phyloP scores from a whole-genome alignment of 2,329 filamentous ascomycete genomes.

The Fusarium sarcochroum region DNA sequence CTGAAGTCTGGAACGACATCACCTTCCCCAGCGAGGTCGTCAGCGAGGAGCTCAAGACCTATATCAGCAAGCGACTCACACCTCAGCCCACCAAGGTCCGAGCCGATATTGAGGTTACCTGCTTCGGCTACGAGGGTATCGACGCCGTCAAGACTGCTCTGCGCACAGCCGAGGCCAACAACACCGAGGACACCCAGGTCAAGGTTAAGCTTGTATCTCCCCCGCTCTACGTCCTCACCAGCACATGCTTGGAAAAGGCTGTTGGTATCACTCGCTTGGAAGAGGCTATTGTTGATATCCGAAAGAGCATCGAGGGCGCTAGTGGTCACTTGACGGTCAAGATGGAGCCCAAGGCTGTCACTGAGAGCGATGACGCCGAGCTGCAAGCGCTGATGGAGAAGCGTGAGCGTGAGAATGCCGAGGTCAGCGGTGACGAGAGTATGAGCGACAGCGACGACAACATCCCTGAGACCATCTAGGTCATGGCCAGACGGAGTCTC shows the following conservation, averaged over 20 bases:
- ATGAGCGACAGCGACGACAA: constrained; percentile 96
- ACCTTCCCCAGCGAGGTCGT: constrained; percentile 88
- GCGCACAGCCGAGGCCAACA: constrained; percentile 90
- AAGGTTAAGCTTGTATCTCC: constrained; percentile 99
- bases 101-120: constrained; percentile 96
- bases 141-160: constrained; percentile 97
- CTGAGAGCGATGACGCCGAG: constrained; percentile 97
- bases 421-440: constrained; percentile 98
- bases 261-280: constrained; percentile 87
- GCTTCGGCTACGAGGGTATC: constrained; percentile 97
- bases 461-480: constrained; percentile 59
- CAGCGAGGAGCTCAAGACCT: constrained; percentile 90
- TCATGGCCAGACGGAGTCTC: constrained; percentile 32
- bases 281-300: constrained; percentile 90
- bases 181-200: constrained; percentile 92
- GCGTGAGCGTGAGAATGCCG: constrained; percentile 96
- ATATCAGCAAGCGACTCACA: constrained; percentile 97
- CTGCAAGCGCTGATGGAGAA: constrained; percentile 99
- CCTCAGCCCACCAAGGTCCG: constrained; percentile 99
- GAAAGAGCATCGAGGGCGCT: constrained; percentile 80
- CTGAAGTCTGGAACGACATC: constrained; percentile 95
- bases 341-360: constrained; percentile 99
- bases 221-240: constrained; percentile 95
- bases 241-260: constrained; percentile 93
- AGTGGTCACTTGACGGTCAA: constrained; percentile 89